Evolutionary conservation across 352 stramenopile species (phyloP), one percentile per base, ranked within the genome.

Genomic region (Globisporangium cystogenes): DNA sequence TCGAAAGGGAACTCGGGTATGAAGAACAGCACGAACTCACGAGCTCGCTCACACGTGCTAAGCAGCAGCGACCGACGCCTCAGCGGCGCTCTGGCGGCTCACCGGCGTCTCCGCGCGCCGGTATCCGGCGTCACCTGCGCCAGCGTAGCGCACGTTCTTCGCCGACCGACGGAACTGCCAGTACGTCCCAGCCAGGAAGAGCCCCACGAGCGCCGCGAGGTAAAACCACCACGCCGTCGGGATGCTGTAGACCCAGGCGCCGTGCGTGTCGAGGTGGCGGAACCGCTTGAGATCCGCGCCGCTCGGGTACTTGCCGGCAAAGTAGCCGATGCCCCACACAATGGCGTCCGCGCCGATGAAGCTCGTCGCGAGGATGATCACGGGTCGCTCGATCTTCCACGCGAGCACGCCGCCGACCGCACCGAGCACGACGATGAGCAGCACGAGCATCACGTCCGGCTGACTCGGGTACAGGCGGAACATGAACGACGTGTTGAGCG

Each of bases 271-370:
- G 24, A 12, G 58, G 47, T 5, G 39, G 40, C 75, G 69, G 37
- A 88, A 85, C 12, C 56, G 68, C 4, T 76, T 54, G 21, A 90
- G 67, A 6, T 83, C 68, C 7, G 69, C 67, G n/a, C 51, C 60
- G 42, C 74, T 90, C 10, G 80, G 80, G 57, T 89, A 93, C 21
- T 70, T 71, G 27, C 77, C 80, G 41, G 66, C 68, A 39, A 93
- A 90, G 48, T 87, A 86, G 15, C 77, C 82, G n/a, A 93, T 53
- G 14, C 79, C 77, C 70, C 78, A 74, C 3, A 84, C 51, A 11
- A 69, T 49, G 42, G 64, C 56, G 21, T 72, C 60, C 20, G 74
- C 74, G 4, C 82, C 82, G 27, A 87, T 64, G 58, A 86, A 83
- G 47, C 74, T 80, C 36, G 65, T 93, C 35, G 74, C 62, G n/a